Evolutionary conservation across 2,329 filamentous ascomycete genomes (phyloP).

Genomic region (Triangularia setosa): DNA sequence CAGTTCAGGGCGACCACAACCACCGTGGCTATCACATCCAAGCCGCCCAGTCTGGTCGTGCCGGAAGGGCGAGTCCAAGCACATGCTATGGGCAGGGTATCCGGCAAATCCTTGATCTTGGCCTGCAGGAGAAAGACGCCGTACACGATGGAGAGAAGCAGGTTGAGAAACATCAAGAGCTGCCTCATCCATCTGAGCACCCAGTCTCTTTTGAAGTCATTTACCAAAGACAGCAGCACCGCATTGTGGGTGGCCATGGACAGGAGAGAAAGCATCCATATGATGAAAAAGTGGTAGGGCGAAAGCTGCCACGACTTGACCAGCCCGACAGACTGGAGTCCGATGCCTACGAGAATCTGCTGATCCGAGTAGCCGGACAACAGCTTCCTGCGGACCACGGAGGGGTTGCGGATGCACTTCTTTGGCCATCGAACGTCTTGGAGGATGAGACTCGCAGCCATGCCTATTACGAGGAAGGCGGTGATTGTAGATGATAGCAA

Average conservation of each 20-base stretch:
- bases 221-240: constrained; percentile 60
- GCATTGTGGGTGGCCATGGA: constrained; percentile 64
- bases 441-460: constrained; percentile 55
- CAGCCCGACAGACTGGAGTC: constrained; percentile 61
- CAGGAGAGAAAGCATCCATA: constrained; percentile 64
- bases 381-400: constrained; percentile 58
- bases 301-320: constrained; percentile 56
- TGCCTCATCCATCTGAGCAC: constrained; percentile 63
- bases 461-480: constrained; percentile 51
- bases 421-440: constrained; percentile 38
- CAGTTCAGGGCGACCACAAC: constrained; percentile 57
- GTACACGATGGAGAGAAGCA: constrained; percentile 53
- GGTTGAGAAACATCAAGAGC: constrained; percentile 62
- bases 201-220: constrained; percentile 64
- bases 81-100: constrained; percentile 55
- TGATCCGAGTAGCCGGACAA: constrained; percentile 64
- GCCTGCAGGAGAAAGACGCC: constrained; percentile 55
- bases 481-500: constrained; percentile 65
- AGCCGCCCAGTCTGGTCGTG: constrained; percentile 30
- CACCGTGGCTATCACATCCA: constrained; percentile 57
- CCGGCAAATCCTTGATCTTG: constrained; percentile 48
- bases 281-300: constrained; percentile 67
- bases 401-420: constrained; percentile 30
- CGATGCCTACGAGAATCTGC: constrained; percentile 65
- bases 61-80: constrained; percentile 47